Conservation (phyloP, 2,329 filamentous ascomycete genomes). For the Apiospora koreana region DNA sequence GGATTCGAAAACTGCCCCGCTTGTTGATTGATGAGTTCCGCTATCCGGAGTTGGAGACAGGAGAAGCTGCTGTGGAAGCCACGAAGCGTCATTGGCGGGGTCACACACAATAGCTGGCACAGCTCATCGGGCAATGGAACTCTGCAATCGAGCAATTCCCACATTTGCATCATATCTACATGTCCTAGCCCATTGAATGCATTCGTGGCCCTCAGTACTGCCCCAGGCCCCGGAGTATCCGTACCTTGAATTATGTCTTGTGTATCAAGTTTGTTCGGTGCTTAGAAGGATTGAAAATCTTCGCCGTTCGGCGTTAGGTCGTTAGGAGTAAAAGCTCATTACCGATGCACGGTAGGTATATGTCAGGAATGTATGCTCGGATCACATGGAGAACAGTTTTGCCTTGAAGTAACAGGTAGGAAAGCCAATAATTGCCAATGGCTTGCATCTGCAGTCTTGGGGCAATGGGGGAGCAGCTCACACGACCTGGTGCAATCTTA, state of each 20-base stretch:
- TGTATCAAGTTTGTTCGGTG: background rate
- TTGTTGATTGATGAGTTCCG: too few species aligned
- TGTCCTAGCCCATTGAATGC: background rate
- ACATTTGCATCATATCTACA: conserved; percentile 1
- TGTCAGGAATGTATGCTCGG: background rate
- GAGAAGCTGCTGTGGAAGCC: too few species aligned
- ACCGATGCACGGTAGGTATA: too few species aligned
- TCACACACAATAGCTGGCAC: background rate
- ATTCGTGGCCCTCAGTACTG: too few species aligned
- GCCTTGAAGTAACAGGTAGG: too few species aligned
- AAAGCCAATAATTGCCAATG: conserved; percentile 4
- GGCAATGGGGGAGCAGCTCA: background rate
- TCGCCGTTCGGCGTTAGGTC: background rate
- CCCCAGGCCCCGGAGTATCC: background rate
- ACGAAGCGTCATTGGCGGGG: conserved; percentile 9
- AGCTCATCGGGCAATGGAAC: background rate
- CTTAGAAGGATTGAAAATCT: background rate
- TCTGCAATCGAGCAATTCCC: conserved; percentile 4
- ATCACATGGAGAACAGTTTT: background rate
- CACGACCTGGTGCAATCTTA: conserved; percentile 1
- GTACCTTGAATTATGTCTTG: background rate
- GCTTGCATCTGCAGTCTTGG: background rate
- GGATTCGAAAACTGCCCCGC: too few species aligned
- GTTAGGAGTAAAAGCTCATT: background rate
- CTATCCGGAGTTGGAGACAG: background rate